Percentiles rank a stretch among this genome's conserved stretches.
Evolutionary conservation across 2,329 filamentous ascomycete species (phyloP).

Genomic region (Penicillium freii): DNA sequence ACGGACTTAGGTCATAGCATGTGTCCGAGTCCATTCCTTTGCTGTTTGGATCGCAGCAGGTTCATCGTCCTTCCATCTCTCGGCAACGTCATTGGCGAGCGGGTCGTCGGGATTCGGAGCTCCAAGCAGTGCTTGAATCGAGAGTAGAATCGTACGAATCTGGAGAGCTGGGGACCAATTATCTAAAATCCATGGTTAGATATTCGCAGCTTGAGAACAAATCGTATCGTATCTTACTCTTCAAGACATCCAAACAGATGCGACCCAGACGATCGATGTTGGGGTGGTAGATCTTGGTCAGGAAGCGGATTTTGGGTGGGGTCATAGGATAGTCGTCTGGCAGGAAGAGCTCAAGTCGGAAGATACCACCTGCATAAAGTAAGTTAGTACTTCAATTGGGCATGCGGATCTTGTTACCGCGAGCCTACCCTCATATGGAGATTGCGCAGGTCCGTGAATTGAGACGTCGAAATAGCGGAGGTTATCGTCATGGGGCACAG

Average conservation of each 20-base stretch:
- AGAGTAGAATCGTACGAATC: slow-evolving; percentile 97
- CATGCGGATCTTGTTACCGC: not conserved
- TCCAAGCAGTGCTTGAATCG: slow-evolving; percentile 92
- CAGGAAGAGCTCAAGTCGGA: slow-evolving; percentile 95
- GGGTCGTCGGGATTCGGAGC: slow-evolving; percentile 97
- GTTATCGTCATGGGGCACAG: slow-evolving; percentile 94
- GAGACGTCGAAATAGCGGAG: slow-evolving; percentile 97
- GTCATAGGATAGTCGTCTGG: slow-evolving; percentile 99
- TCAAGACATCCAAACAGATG: slow-evolving; percentile 95
- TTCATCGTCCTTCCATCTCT: slow-evolving; percentile 97
- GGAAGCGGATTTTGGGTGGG: slow-evolving; percentile 94
- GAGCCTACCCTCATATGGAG: slow-evolving; percentile 81
- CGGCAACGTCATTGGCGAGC: slow-evolving; percentile 95
- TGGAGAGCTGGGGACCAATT: slow-evolving; percentile 99
- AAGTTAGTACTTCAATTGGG: slow-evolving; percentile 5
- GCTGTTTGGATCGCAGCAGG: slow-evolving; percentile 88
- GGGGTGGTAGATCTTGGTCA: slow-evolving; percentile 98
- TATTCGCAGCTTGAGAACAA: not conserved
- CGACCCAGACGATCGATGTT: slow-evolving; percentile 97
- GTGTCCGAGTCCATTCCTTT: slow-evolving; percentile 83
- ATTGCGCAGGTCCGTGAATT: slow-evolving; percentile 87
- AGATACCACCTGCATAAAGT: slow-evolving; percentile 65
- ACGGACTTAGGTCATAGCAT: slow-evolving; percentile 59
- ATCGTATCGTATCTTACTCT: slow-evolving; percentile 63
- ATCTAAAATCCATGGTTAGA: slow-evolving; percentile 53